Evolutionary conservation across 805 yeast genomes (phyloP).

Genomic region (Yarrowia phangngaensis): DNA sequence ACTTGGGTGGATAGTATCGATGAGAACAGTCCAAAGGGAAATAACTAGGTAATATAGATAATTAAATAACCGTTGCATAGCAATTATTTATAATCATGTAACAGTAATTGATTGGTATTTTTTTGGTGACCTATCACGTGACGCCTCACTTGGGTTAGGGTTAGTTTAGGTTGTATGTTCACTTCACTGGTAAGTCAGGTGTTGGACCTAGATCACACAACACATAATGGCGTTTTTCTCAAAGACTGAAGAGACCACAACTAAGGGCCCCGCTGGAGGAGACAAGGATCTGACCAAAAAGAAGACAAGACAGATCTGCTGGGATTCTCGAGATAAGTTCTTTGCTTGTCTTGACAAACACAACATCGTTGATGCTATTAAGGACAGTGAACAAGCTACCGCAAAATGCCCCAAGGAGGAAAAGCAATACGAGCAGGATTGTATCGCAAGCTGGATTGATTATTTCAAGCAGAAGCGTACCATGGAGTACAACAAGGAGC

Average conservation of each 20-base stretch:
- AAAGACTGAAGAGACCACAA: conserved; percentile 10
- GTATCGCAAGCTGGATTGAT: conserved; percentile 83
- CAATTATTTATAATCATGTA: too few species aligned
- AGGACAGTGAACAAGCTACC: conserved; percentile 45
- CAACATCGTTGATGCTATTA: conserved; percentile 62
- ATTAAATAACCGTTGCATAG: too few species aligned
- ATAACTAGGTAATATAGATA: too few species aligned
- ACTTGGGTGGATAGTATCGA: conserved; percentile 44
- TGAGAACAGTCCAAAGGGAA: too few species aligned
- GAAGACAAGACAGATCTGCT: conserved; percentile 69
- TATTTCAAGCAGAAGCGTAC: conserved; percentile 89
- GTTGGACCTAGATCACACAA: too few species aligned
- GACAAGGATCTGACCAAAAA: conserved; percentile 48
- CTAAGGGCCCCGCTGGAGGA: conserved; percentile 25
- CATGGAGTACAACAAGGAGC: conserved; percentile 65
- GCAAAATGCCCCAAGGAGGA: conserved; percentile 56
- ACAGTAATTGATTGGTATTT: too few species aligned
- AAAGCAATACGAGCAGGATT: conserved; percentile 60
- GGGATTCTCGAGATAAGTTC: conserved; percentile 82
- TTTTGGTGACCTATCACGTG: too few species aligned
- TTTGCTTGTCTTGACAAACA: conserved; percentile 70
- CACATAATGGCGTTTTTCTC: conserved; percentile 6
- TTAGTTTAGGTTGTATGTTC: neutral
- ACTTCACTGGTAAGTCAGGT: too few species aligned
- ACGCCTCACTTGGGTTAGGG: too few species aligned